Conservation (phyloP, 2,329 filamentous ascomycete genomes). For the Fusarium avenaceum region DNA sequence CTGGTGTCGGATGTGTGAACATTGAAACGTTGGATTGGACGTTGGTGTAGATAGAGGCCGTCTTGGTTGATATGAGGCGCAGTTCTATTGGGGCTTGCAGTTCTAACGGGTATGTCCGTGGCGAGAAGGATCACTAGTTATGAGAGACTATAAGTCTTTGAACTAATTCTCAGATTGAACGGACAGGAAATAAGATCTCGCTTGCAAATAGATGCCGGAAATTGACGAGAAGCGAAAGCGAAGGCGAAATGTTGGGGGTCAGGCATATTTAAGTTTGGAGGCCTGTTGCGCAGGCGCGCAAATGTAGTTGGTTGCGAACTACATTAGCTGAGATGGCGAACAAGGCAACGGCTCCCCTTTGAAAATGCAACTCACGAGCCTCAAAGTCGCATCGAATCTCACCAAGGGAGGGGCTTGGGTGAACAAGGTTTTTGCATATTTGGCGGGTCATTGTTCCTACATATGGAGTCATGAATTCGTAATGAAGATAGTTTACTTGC, state of each 20-base stretch:
- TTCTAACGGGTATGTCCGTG: neutral
- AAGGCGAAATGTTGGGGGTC: conserved; percentile 13
- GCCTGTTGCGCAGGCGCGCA: conserved; percentile 26
- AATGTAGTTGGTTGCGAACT: conserved; percentile 29
- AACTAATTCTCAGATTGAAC: neutral
- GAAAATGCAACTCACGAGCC: conserved; percentile 22
- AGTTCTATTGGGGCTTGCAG: conserved; percentile 12
- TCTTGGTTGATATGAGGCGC: neutral
- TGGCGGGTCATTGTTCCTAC: conserved; percentile 13
- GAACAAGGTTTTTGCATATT: conserved; percentile 6
- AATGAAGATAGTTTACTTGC: neutral
- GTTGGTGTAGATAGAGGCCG: no score
- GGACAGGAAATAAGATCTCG: conserved; percentile 5
- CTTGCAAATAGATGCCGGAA: conserved; percentile 7
- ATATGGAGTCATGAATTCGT: neutral
- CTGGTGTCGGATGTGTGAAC: conserved; percentile 19
- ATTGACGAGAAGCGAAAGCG: conserved; percentile 9
- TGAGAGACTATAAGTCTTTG: conserved; percentile 1
- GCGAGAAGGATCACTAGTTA: conserved; percentile 7
- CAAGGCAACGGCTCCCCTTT: conserved; percentile 24
- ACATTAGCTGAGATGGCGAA: conserved; percentile 13
- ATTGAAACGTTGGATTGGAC: conserved; percentile 20
- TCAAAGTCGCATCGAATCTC: conserved; percentile 6
- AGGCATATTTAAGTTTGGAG: conserved; percentile 18
- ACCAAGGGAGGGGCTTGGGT: neutral